Base-by-base conservation (phyloP, 306 rosid genomes). In the Ochetophila trinervis region DNA sequence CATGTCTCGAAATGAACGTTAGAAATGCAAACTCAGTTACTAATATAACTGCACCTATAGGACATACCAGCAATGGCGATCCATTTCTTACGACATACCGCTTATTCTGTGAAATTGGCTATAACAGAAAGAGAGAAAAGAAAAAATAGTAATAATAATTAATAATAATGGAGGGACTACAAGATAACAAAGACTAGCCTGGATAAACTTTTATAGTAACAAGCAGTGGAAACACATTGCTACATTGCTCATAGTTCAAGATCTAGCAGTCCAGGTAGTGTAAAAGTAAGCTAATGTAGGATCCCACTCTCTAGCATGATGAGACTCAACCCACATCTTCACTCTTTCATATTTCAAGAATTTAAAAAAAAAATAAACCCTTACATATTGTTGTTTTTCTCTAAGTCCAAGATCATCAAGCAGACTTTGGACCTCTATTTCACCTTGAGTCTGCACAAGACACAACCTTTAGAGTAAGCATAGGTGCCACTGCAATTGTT, bases 21-120 rank as follows among this genome's bases (percentile, higher is more conserved):
- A 74, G 60, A 66, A 32, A 62, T 17, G 9, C 37, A 71, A 18
- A 60, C 71, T 47, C 50, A 68, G 42, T 17, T 57, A 55, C 57
- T 5, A 74, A 8, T 44, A 62, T 13, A 34, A 57, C 66, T 32
- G 36, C 47, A 59, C 74, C 50, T 69, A 32, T 63, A 74, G 74
- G 50, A 74, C 83, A 73, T 89, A 93, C 98, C 93, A 93, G 73
- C 57, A 84, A 77, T 4, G 98, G 95, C n/a, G 8, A 34, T 45
- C 98, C 98, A 53, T 89, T 76, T 84, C 86, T 84, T 70, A 85
- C 98, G 60, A 93, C 79, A 75, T 89, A 93, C 62, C 93, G 92
- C 65, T 93, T 93, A 66, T 83, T 87, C 78, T 89, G 98, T 53
- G 95, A 85, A 63, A 87, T 78, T 51, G 98, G 97, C 98, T 93